These are phyloP conservation scores for Lenzites betulinus DNA, from an alignment of 768 basidiomycete species.

Conservation along the genomic window DNA sequence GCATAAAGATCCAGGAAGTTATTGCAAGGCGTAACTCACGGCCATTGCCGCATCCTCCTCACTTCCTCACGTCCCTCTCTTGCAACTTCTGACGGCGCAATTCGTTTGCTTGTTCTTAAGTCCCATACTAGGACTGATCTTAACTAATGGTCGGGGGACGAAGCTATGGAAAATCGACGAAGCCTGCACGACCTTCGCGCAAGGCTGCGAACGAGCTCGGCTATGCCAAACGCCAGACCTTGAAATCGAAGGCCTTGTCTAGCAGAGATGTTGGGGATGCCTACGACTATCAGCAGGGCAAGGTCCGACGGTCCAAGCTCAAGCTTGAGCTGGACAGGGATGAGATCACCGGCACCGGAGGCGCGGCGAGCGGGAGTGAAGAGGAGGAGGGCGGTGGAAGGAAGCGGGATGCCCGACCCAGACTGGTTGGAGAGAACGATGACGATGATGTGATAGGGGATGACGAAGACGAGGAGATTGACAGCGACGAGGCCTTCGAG, in stretches of 20 bases:
- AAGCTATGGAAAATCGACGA: background rate
- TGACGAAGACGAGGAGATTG: slow-evolving; percentile 79
- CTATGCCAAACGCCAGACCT: slow-evolving; percentile 52
- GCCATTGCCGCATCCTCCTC: background rate
- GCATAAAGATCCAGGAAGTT: background rate
- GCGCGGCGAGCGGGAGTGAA: slow-evolving; percentile 42
- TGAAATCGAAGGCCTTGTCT: slow-evolving; percentile 40
- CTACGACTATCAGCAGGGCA: slow-evolving; percentile 62
- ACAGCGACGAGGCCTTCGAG: slow-evolving; percentile 83
- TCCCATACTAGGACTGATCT: background rate
- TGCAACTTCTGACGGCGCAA: too few species aligned
- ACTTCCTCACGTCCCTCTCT: too few species aligned
- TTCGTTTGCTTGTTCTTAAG: background rate
- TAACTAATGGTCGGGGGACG: slow-evolving; percentile 1
- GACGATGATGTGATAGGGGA: slow-evolving; percentile 70
- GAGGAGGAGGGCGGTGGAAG: slow-evolving; percentile 37
- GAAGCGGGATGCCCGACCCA: slow-evolving; percentile 35
- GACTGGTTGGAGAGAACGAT: slow-evolving; percentile 55
- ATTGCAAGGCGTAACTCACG: background rate
- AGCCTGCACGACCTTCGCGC: background rate
- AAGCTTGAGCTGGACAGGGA: slow-evolving; percentile 57
- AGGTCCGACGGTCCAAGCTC: slow-evolving; percentile 52
- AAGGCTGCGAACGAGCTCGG: slow-evolving; percentile 45
- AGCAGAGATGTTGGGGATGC: slow-evolving; percentile 47
- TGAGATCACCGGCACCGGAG: slow-evolving; percentile 39